phyloP scores from a whole-genome alignment of 495 filamentous ascomycete species.

The Tuber calosporum region DNA sequence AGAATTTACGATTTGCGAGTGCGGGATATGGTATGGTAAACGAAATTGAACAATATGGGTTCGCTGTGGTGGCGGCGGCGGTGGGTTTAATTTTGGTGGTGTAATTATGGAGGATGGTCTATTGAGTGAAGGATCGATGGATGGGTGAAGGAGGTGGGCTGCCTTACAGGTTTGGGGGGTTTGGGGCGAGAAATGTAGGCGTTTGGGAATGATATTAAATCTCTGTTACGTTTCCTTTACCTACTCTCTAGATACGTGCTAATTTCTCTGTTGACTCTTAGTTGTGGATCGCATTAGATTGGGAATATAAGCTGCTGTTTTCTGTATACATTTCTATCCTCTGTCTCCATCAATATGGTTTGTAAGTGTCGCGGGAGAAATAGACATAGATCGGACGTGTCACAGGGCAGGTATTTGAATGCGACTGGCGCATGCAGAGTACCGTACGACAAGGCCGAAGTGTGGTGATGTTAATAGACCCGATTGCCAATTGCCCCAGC shows the following conservation, averaged over 20 bases:
- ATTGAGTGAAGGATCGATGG: background rate
- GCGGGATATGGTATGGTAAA: background rate
- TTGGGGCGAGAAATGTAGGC: background rate
- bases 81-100: constrained; percentile 5
- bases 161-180: background rate
- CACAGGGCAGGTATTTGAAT: background rate
- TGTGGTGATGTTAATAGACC: background rate
- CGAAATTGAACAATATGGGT: background rate
- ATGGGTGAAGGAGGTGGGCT: background rate
- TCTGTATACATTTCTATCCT: constrained; percentile 1
- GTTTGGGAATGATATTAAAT: background rate
- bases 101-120: constrained; percentile 17
- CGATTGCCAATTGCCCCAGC: background rate
- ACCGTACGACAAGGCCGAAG: background rate
- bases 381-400: background rate
- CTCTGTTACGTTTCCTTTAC: constrained; percentile 6
- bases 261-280: constrained; percentile 4
- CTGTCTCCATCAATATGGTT: background rate
- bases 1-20: background rate
- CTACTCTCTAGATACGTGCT: constrained; percentile 14
- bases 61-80: background rate
- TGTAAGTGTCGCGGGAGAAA: constrained; percentile 6
- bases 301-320: background rate
- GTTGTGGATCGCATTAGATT: constrained; percentile 6
- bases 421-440: background rate